A percentile compares a stretch with the other conserved stretches of the same genome.
phyloP scores from a whole-genome alignment of 768 basidiomycete genomes.

The Daedalea quercina region DNA sequence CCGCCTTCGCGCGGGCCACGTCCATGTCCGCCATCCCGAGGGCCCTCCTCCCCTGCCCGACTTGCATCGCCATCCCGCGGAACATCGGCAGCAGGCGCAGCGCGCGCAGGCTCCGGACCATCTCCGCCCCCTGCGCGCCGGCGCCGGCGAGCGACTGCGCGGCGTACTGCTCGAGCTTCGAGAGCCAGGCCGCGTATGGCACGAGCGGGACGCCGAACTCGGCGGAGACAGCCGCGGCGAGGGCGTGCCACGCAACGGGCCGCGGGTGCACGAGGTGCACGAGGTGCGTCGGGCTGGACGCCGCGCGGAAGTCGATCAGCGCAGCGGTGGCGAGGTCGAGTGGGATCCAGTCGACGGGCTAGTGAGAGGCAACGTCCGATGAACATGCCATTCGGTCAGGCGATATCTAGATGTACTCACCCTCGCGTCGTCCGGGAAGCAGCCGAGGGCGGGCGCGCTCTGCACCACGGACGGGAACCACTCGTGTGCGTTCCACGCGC shows the following conservation, averaged over 20 bases:
- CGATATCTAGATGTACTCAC: conserved; percentile 15
- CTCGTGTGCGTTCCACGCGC: conserved; percentile 36
- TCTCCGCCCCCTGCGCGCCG: background rate
- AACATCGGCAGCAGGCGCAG: background rate
- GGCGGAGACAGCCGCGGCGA: conserved; percentile 7
- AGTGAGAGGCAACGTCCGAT: background rate
- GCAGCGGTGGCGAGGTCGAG: conserved; percentile 31
- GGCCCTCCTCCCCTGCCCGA: background rate
- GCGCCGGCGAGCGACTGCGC: no score
- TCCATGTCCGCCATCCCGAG: background rate
- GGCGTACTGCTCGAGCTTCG: background rate
- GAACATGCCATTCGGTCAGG: no score
- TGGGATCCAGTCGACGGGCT: conserved; percentile 39
- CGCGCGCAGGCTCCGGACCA: background rate
- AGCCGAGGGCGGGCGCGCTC: conserved; percentile 6
- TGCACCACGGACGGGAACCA: conserved; percentile 38
- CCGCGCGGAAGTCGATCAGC: conserved; percentile 21
- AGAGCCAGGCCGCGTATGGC: conserved; percentile 21
- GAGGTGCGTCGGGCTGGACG: conserved; percentile 11
- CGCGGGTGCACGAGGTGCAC: conserved; percentile 35
- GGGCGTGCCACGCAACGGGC: conserved; percentile 24
- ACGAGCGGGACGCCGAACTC: conserved; percentile 19
- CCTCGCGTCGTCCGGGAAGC: conserved; percentile 24
- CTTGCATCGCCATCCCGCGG: background rate
- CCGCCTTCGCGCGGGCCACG: background rate